Evolutionary conservation across 1,139 yeast species (phyloP).

Genomic region (Yamadazyma taylorii): DNA sequence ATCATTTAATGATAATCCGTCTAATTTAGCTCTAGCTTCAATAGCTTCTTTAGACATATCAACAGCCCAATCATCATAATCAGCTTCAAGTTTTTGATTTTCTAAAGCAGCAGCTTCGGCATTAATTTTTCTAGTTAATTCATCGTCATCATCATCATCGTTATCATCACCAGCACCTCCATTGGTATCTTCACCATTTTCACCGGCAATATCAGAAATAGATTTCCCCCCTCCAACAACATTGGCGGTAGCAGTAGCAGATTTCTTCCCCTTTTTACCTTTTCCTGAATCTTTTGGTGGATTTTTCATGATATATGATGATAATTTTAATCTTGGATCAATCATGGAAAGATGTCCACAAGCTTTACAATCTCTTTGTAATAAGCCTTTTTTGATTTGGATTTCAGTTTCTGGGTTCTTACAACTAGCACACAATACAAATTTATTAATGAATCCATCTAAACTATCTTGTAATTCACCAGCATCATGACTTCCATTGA

Average conservation of each 20-base stretch:
- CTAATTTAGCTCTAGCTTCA: conserved; percentile 85
- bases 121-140: conserved; percentile 74
- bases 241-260: conserved; percentile 90
- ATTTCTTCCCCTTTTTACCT: conserved; percentile 60
- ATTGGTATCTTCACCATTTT: conserved; percentile 50
- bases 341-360: conserved; percentile 89
- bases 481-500: conserved; percentile 94
- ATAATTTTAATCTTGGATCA: conserved; percentile 85
- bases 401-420: conserved; percentile 98
- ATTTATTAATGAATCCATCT: conserved; percentile 91
- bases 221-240: conserved; percentile 88
- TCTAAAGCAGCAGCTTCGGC: conserved; percentile 78
- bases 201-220: conserved; percentile 71
- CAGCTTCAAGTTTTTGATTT: conserved; percentile 56
- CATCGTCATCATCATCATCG: conserved; percentile 68
- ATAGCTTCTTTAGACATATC: conserved; percentile 98
- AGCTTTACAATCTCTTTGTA: conserved; percentile 95
- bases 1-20: conserved; percentile 48
- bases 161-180: conserved; percentile 26
- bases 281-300: conserved; percentile 73
- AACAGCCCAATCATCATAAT: conserved; percentile 96
- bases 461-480: conserved; percentile 87
- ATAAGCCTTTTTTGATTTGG: conserved; percentile 69
- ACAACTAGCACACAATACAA: conserved; percentile 92
- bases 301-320: conserved; percentile 85